phyloP scores from a whole-genome alignment of 768 basidiomycete species.

The Psilocybe azurescens region DNA sequence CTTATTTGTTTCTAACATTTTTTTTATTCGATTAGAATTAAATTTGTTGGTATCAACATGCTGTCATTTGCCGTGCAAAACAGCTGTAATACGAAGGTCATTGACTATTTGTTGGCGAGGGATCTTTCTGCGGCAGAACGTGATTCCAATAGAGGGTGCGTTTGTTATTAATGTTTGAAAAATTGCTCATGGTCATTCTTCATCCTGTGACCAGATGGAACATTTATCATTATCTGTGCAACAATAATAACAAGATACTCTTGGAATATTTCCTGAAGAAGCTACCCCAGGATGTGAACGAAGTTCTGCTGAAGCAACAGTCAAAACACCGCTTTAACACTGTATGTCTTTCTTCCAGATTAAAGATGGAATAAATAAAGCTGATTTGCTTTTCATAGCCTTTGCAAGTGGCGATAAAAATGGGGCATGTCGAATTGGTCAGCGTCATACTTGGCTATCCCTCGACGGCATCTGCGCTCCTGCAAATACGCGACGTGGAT shows the following conservation, averaged over 20 bases:
- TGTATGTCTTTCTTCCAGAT: conserved; percentile 10
- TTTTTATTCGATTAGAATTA: background rate
- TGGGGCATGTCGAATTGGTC: conserved; percentile 32
- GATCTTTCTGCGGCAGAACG: background rate
- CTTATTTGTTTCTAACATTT: background rate
- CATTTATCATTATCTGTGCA: conserved; percentile 55
- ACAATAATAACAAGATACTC: conserved; percentile 29
- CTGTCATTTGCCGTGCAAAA: background rate
- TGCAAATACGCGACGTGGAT: conserved; percentile 45
- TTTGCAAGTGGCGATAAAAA: conserved; percentile 54
- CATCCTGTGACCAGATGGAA: conserved; percentile 48
- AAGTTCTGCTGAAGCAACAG: conserved; percentile 48
- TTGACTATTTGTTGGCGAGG: background rate
- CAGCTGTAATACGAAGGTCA: background rate
- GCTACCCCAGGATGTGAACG: conserved; percentile 54
- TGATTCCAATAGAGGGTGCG: background rate
- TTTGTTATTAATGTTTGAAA: background rate
- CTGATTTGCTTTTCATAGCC: conserved; percentile 42
- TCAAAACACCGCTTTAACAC: conserved; percentile 47
- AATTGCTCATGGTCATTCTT: too few relatives aligned
- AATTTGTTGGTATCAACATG: conserved; percentile 1
- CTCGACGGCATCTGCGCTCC: conserved; percentile 30
- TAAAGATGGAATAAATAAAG: background rate
- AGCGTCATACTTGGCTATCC: conserved; percentile 44
- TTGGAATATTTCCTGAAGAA: conserved; percentile 52